Conservation (phyloP, 176 grass and related monocot genomes). For the Raddia distichophylla region DNA sequence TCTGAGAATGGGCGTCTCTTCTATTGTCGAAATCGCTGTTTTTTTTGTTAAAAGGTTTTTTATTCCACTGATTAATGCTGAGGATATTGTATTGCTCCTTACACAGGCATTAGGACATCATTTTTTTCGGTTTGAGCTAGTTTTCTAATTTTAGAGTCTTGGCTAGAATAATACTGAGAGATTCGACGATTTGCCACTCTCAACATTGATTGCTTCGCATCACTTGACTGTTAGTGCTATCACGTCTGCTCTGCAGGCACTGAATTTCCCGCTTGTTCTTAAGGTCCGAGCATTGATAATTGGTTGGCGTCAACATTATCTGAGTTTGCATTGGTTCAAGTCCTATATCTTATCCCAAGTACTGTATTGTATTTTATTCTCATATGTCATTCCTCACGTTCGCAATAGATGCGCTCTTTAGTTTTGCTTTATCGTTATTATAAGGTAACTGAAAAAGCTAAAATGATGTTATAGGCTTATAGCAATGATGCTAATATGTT, state of each 20-base stretch:
- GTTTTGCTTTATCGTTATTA: neutral
- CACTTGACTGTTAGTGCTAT: constrained; percentile 2
- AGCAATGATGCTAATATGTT: neutral
- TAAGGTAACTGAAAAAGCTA: neutral
- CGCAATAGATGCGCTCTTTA: neutral
- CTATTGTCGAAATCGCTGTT: neutral
- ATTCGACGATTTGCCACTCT: neutral
- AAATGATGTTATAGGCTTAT: constrained; percentile 10
- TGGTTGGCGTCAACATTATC: neutral
- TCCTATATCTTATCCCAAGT: neutral
- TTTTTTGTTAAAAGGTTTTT: neutral
- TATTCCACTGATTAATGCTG: neutral
- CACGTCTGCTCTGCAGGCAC: neutral
- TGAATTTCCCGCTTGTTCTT: neutral
- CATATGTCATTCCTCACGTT: neutral
- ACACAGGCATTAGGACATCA: neutral
- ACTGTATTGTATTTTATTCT: neutral
- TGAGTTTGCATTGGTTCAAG: neutral
- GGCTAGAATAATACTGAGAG: neutral
- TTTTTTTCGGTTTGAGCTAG: neutral
- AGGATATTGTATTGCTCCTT: neutral
- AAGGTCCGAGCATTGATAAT: neutral
- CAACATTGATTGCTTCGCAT: no score
- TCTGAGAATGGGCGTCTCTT: neutral
- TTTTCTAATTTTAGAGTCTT: constrained; percentile 3